Base-by-base conservation (phyloP, 306 rosid genomes). In the Cotoneaster glaucophyllus region DNA sequence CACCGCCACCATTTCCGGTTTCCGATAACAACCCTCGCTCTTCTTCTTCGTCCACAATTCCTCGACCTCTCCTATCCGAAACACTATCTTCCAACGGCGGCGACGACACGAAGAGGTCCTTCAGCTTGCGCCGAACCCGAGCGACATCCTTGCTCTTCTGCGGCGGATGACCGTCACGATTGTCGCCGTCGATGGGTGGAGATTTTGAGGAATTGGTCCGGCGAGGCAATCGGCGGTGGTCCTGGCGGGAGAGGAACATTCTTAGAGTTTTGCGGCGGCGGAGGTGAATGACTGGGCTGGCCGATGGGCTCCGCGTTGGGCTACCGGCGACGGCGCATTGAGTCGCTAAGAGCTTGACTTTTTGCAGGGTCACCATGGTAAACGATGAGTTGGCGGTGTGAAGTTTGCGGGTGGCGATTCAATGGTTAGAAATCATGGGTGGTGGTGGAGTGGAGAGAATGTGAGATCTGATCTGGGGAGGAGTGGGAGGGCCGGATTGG, bases 321-420 rank as follows among this genome's bases (percentile, higher is more conserved):
- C 97, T 89, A 48, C 80, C 83, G 74, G 97, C 87, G 75, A 91
- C 88, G 66, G 96, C 88, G 71, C 97, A 92, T 78, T 84, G 89
- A n/a, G 96, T 72, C 26, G 98, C 98, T 18, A 92, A 70, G 71
- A 87, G 89, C 93, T 87, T 93, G 88, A 93, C 91, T 84, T 89
- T 88, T 37, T 90, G 93, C 67, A 92, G 83, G 13, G 90, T 85
- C 2, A 90, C 86, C 96, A 92, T 90, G 43, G 37, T 39, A 48
- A 48, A 48, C 54, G 54, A 48, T 15, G 19, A 0, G 54, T 48
- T 15, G 54, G 54, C 13, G 54, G 54, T 48, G 8, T 48, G 18
- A 48, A 14, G 0, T 48, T 48, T 18, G 18, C 19, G 54, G 18
- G 6, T 0, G 54, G 18, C 17, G 54, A 48, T 48, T 48, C 21